phyloP scores from a whole-genome alignment of 495 filamentous ascomycete species.

The Sabuloglossum arenarium region DNA sequence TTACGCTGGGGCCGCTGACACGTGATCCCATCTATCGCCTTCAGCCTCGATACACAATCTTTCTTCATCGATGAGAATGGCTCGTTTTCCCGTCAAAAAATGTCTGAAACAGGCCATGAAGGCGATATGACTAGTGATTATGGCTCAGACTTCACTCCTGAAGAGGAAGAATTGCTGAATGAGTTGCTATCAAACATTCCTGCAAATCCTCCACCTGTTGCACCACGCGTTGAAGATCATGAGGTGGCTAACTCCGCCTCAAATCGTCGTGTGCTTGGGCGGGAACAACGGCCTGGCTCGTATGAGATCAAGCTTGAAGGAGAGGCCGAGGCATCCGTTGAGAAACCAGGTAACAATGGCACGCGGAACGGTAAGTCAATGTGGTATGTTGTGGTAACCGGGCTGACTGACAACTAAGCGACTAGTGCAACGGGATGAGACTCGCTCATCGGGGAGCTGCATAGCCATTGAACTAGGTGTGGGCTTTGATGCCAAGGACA shows the following conservation, averaged over 20 bases:
- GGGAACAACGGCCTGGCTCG: conserved; percentile 8
- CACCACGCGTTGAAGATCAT: conserved; percentile 18
- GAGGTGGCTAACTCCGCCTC: not conserved
- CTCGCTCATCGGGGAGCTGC: not conserved
- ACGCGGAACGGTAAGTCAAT: conserved; percentile 28
- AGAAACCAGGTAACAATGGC: conserved; percentile 11
- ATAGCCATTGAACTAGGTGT: not conserved
- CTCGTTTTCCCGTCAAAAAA: not conserved
- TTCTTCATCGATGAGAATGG: not conserved
- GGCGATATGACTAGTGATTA: conserved; percentile 36
- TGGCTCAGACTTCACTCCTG: conserved; percentile 47
- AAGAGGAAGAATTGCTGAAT: conserved; percentile 34
- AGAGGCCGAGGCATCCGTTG: conserved; percentile 4
- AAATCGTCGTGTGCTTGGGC: not conserved
- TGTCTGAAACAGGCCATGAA: not conserved
- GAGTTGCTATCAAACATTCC: conserved; percentile 19
- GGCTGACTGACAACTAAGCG: conserved; percentile 41
- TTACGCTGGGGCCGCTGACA: too few relatives aligned
- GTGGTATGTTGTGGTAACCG: not conserved
- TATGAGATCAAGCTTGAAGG: not conserved
- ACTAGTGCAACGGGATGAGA: conserved; percentile 37
- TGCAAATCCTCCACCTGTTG: conserved; percentile 2
- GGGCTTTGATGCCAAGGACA: conserved; percentile 13
- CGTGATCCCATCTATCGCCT: not conserved
- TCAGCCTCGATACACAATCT: not conserved